phyloP scores from a whole-genome alignment of 2,329 filamentous ascomycete species.

The Neurospora sp. region DNA sequence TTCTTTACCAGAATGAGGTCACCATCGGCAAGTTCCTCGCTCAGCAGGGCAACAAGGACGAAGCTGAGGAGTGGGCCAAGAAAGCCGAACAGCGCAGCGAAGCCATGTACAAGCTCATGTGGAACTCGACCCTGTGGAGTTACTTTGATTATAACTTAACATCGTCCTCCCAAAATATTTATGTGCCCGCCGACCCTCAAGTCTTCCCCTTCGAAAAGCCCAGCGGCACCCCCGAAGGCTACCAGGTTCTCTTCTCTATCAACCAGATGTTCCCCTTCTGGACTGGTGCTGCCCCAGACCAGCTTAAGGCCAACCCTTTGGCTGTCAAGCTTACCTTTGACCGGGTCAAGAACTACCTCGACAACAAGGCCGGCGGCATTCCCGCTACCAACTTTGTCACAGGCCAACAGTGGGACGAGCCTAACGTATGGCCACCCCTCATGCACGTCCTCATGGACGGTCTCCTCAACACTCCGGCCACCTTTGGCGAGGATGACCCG shows the following conservation, averaged over 20 bases:
- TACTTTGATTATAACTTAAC: slow-evolving; percentile 65
- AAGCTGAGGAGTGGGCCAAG: slow-evolving; percentile 38
- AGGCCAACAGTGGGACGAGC: slow-evolving; percentile 61
- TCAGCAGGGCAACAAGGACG: slow-evolving; percentile 38
- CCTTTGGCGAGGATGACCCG: slow-evolving; percentile 42
- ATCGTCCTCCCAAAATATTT: slow-evolving; percentile 44
- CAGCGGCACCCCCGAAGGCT: slow-evolving; percentile 38
- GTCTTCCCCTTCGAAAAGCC: slow-evolving; percentile 29
- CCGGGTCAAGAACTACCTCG: slow-evolving; percentile 43
- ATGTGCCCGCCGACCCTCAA: slow-evolving; percentile 39
- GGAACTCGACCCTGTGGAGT: slow-evolving; percentile 51
- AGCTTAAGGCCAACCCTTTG: slow-evolving; percentile 48
- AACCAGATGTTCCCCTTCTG: slow-evolving; percentile 61
- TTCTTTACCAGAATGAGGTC: slow-evolving; percentile 56
- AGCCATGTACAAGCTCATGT: slow-evolving; percentile 54
- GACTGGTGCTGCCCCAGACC: slow-evolving; percentile 51
- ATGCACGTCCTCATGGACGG: slow-evolving; percentile 56
- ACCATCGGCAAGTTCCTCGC: slow-evolving; percentile 47
- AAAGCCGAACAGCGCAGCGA: slow-evolving; percentile 44
- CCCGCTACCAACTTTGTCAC: slow-evolving; percentile 52
- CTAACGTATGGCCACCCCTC: slow-evolving; percentile 60
- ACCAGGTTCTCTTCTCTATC: slow-evolving; percentile 48
- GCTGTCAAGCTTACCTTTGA: slow-evolving; percentile 45
- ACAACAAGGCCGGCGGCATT: slow-evolving; percentile 44
- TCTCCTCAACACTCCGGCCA: slow-evolving; percentile 48